Evolutionary conservation across 2,329 filamentous ascomycete species (phyloP), one percentile per base, ranked within the genome.

Genomic region (Aspergillus caelatus): DNA sequence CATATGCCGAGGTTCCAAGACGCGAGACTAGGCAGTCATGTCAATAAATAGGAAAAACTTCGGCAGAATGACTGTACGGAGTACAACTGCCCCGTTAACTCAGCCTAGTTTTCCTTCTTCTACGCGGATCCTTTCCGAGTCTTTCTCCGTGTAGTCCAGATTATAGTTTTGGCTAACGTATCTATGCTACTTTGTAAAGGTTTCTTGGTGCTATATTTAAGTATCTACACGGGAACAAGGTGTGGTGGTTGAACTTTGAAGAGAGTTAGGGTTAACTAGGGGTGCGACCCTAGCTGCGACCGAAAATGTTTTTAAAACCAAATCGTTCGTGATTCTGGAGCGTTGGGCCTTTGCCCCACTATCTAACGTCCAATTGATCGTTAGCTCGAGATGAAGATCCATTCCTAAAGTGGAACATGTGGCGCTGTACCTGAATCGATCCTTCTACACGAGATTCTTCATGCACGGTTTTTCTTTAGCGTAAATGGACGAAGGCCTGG

Each of bases 401-500:
- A 21, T 28, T 19, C n/a, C 43, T 14, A 23, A 28, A 23, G 45
- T 19, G 45, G 3, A 53, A 34, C 4, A 10, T 8, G 28, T 53
- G 26, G 30, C 10, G n/a, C 30, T 21, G 52, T 54, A 1, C 52
- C 52, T 54, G 52, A 54, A 54, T 54, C 26, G 52, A 54, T 34
- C 52, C 52, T 54, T 54, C 52, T 54, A 54, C 32, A 54, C 52
- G 52, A 54, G 52, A 54, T 36, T 4, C 30, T 21, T 21, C 9
- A 36, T 32, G 30, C 52, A 53, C 16, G 26, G n/a, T 50, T 28
- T 30, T 28, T 50, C 12, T 30, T 30, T 50, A 50, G 46, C 23
- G 46, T 30, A 16, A 16, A 50, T 8, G 6, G 2, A 19, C 5
- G 5, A n/a, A 26, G 23, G 45, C 8, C 23, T 28, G 21, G 48